Base-by-base conservation (phyloP, 331 rosid species). In the Arachis monticola region DNA sequence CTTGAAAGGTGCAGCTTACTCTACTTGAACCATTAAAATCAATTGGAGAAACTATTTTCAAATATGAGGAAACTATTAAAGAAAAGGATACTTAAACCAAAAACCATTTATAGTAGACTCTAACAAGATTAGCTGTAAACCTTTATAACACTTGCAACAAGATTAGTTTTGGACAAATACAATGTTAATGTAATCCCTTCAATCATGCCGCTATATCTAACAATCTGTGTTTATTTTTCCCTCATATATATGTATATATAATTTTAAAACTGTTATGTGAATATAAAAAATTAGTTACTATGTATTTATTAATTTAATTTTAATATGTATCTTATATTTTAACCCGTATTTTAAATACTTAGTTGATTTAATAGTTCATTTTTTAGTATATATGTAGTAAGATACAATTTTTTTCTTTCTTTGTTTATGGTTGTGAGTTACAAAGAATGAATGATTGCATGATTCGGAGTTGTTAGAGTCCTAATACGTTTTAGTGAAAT, bases 91-190 rank as follows among this genome's bases (percentile, higher is more conserved):
- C 47, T 60, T 32, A 40, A 38, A 68, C 52, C 30, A 48, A 60
- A 10, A 48, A 6, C 13, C 72, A 53, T 40, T 6, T 4, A 3
- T 35, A 10, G 3, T 5, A 60, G 69, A 40, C 40, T 14, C 58
- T 67, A 27, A 27, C 30, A 27, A 22, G 30, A 27, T 27, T 60
- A 67, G 76, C 75, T 67, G 66, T 60, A 60, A 73, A 13, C 75
- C 13, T 72, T 13, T 72, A 7, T 62, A 64, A 35, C 35, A 35
- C 12, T 77, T 45, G 2, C 42, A n/a, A 46, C 2, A 5, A 8
- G 32, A 78, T 62, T 45, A 50, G 53, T 64, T 46, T 51, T 10
- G 67, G 38, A n/a, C 17, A 67, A 46, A 64, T 57, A 32, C 46
- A 13, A 27, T 67, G 51, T 9, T 46, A 13, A 27, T 67, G 42